Evolutionary conservation across 208 protist species (phyloP).

Genomic region (Leptomonas seymouri): DNA sequence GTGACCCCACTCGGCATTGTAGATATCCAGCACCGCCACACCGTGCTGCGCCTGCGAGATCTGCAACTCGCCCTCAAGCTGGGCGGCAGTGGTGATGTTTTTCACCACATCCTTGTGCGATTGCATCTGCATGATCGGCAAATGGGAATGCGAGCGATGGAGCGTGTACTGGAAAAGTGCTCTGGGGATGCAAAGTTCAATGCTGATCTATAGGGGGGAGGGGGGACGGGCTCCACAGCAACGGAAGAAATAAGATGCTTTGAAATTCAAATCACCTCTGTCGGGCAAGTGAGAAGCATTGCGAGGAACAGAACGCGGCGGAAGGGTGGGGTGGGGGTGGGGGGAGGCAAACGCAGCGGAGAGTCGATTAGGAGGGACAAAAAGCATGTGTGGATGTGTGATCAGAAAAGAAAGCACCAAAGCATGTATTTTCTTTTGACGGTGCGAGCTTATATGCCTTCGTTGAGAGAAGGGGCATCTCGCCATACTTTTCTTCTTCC

Average conservation of each 20-base stretch:
- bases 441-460: too few relatives aligned
- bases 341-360: too few relatives aligned
- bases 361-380: too few relatives aligned
- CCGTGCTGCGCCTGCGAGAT: conserved; percentile 82
- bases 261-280: neutral
- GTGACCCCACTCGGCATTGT: conserved; percentile 88
- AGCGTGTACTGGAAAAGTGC: neutral
- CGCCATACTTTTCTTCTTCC: too few relatives aligned
- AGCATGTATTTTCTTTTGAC: too few relatives aligned
- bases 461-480: too few relatives aligned
- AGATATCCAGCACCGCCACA: conserved; percentile 86
- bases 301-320: too few relatives aligned
- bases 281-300: neutral
- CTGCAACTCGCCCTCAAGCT: conserved; percentile 83
- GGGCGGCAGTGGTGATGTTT: conserved; percentile 63
- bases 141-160: neutral
- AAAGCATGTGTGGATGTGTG: too few relatives aligned
- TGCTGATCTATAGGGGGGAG: neutral
- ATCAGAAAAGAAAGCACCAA: too few relatives aligned
- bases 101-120: conserved; percentile 81
- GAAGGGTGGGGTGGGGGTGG: too few relatives aligned
- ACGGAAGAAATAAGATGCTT: neutral
- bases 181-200: neutral
- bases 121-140: conserved; percentile 28
- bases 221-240: neutral